Percentiles rank a stretch among this genome's conserved stretches.
These are phyloP conservation scores for Trapa bicornis DNA, from an alignment of 345 rosid genomes.

Conservation along the genomic window DNA sequence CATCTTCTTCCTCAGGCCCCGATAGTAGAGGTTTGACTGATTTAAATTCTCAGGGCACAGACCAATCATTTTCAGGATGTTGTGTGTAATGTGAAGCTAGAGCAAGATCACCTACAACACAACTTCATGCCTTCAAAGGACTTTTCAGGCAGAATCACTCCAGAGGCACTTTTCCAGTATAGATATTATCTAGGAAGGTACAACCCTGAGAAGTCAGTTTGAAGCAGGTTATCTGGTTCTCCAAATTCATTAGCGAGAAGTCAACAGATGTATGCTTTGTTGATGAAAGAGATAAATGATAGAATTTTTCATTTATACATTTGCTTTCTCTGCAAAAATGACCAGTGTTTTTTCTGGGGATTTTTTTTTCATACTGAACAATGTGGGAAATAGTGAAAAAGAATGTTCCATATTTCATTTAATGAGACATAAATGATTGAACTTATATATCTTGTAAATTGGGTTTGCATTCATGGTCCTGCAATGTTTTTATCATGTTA, in stretches of 20 bases:
- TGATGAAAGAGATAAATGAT: neutral
- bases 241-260: neutral
- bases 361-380: neutral
- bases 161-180: slow-evolving; percentile 45
- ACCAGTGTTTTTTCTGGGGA: neutral
- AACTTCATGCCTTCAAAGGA: slow-evolving; percentile 35
- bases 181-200: slow-evolving; percentile 82
- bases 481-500: neutral
- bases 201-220: neutral
- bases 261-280: neutral
- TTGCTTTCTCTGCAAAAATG: neutral
- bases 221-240: neutral
- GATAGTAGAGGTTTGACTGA: slow-evolving; percentile 12
- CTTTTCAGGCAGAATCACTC: slow-evolving; percentile 58
- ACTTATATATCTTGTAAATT: neutral
- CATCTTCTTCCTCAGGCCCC: slow-evolving; percentile 12
- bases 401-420: neutral
- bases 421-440: neutral
- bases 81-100: slow-evolving; percentile 24
- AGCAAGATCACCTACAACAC: slow-evolving; percentile 25
- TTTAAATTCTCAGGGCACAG: slow-evolving; percentile 13
- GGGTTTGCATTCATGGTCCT: neutral
- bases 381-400: neutral
- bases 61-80: slow-evolving; percentile 40
- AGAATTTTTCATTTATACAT: neutral